Conservation (phyloP, 257 asterid genomes). For the Hygrophila difformis region DNA sequence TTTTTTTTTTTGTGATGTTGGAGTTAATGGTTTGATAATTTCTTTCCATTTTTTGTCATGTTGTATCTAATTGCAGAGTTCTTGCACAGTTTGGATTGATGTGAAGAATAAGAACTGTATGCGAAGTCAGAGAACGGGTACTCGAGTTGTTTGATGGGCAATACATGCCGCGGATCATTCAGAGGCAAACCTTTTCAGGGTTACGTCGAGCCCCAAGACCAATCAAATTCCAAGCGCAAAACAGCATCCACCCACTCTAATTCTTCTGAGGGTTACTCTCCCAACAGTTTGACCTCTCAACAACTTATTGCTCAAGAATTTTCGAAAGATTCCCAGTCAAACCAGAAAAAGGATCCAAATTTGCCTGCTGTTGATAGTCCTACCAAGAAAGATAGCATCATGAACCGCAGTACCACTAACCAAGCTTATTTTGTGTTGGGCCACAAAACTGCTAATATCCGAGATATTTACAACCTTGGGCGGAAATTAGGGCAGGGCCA, state of each 20-base stretch:
- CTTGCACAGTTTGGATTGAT: slow-evolving; percentile 2
- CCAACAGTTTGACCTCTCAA: slow-evolving; percentile 30
- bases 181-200: slow-evolving; percentile 57
- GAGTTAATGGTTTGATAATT: slow-evolving; percentile 8
- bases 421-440: slow-evolving; percentile 68
- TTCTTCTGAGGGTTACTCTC: slow-evolving; percentile 34
- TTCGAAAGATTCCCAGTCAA: slow-evolving; percentile 25
- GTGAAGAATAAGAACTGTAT: slow-evolving; percentile 9
- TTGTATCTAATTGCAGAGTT: slow-evolving; percentile 12
- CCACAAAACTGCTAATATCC: slow-evolving; percentile 69
- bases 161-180: slow-evolving; percentile 94
- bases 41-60: no score
- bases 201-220: slow-evolving; percentile 48
- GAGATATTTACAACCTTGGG: slow-evolving; percentile 67
- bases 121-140: slow-evolving; percentile 13
- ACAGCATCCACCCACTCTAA: slow-evolving; percentile 29
- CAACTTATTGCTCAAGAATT: slow-evolving; percentile 36
- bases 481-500: slow-evolving; percentile 88
- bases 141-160: slow-evolving; percentile 79
- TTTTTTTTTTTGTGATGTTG: slow-evolving; percentile 1
- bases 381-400: slow-evolving; percentile 39
- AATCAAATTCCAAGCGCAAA: slow-evolving; percentile 33
- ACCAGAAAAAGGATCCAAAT: slow-evolving; percentile 24
- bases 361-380: slow-evolving; percentile 30
- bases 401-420: slow-evolving; percentile 40